Evolutionary conservation across 805 yeast species (phyloP), one percentile per base, ranked within the genome.

Genomic region (Candida berthetii): DNA sequence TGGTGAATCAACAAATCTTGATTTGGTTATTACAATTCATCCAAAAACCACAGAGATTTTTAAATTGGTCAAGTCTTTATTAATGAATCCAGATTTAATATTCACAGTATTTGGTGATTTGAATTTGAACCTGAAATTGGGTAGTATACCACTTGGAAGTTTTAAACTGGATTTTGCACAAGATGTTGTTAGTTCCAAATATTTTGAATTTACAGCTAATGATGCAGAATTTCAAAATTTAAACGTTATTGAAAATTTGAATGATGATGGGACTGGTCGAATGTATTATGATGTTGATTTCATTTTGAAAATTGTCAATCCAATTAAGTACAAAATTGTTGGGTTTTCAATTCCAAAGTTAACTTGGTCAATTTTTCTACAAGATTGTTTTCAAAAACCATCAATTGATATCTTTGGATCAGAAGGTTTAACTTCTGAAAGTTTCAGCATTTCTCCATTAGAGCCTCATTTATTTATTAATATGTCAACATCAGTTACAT

Each of bases 91-190:
- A 3, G 59, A 56, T 36, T 44, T 62, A 3, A 44, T 53, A 1
- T 48, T 66, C 33, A 55, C 57, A 38, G 42, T 68, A 7, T 53
- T 53, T 38, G 72, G 71, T 3, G 56, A 59, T 35, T 64, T 71
- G 0, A 43, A 42, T 1, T 55, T 68, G 25, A 52, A 53, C 13
- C 39, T 68, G 1, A 49, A 52, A n/a, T 42, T 66, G 32, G 69
- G 68, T 2, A 52, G 46, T 28, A 31, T 66, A 5, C 67, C 69
- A 14, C 39, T 63, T 4, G 57, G 63, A 2, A 49, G 48, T 15
- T 50, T 65, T 32, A 42, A 49, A 10, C 43, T 67, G 10, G 60
- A 64, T 3, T 47, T 66, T 25, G 59, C 62, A 35, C 46, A 65
- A 31, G 53, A 55, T 6, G 27, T 65, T 16, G 46, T 54, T 11